Evolutionary conservation across 192 early-diverging fungal species (phyloP).

Genomic region (Coemansia sp.): DNA sequence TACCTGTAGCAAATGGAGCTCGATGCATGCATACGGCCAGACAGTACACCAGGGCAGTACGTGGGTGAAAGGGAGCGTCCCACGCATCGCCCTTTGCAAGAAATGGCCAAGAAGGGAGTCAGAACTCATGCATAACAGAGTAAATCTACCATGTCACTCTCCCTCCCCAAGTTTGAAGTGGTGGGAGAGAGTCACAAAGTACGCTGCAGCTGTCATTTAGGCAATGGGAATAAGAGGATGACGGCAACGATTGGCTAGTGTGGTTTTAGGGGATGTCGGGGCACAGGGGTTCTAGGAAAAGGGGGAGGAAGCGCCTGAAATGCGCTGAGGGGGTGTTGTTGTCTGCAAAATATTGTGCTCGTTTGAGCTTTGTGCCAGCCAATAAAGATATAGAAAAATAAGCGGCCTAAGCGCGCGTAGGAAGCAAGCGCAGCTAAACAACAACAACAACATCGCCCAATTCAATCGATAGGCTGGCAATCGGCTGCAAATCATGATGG

Average conservation of each 20-base stretch:
- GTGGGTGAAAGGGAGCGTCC: neutral
- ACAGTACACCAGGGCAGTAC: conserved; percentile 13
- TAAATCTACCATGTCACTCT: neutral
- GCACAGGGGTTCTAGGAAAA: conserved; percentile 1
- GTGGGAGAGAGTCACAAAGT: neutral
- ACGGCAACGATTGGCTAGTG: neutral
- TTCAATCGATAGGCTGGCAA: neutral
- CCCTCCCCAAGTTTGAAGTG: neutral
- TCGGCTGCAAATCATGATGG: neutral
- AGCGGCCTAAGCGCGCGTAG: neutral
- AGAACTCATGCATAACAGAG: neutral
- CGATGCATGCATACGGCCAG: conserved; percentile 4
- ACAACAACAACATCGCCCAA: neutral
- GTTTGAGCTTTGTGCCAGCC: neutral
- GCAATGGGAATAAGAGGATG: neutral
- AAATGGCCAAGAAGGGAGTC: neutral
- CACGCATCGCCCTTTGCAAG: neutral
- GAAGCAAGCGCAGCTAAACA: neutral
- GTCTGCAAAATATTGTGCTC: neutral
- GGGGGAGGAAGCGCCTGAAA: neutral
- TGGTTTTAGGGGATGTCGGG: neutral
- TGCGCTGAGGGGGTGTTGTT: neutral
- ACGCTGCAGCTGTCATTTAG: neutral
- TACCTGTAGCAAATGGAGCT: neutral
- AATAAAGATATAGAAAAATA: neutral